A percentile compares a stretch with the other conserved stretches of the same genome.
Evolutionary conservation across 164 flowering plant species (phyloP).

Genomic region (Litsea cubeba): DNA sequence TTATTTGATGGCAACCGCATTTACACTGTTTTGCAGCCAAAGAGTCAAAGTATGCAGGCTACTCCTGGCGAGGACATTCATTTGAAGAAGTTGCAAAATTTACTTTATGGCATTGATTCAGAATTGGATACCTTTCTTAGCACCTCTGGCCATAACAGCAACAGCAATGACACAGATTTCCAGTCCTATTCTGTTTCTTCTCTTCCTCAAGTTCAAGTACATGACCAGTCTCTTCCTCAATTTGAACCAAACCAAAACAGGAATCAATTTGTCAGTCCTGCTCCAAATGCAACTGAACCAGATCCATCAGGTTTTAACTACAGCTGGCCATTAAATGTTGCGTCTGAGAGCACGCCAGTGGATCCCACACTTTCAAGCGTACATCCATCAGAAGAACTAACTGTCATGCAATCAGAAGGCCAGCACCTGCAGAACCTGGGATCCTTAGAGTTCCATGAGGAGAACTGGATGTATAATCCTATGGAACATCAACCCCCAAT

Average conservation of each 20-base stretch:
- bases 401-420: conserved; percentile 13
- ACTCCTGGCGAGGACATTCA: conserved; percentile 7
- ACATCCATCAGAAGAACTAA: conserved; percentile 11
- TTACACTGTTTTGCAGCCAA: conserved; percentile 9
- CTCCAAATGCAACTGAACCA: background rate
- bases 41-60: conserved; percentile 6
- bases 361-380: conserved; percentile 14
- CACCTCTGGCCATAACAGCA: conserved; percentile 8
- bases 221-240: conserved; percentile 15
- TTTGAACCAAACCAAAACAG: conserved; percentile 19
- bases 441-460: conserved; percentile 19
- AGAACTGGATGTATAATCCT: conserved; percentile 22
- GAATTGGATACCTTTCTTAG: conserved; percentile 10
- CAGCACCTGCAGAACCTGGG: conserved; percentile 12
- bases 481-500: conserved; percentile 23
- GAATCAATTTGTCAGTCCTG: conserved; percentile 9
- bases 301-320: conserved; percentile 10
- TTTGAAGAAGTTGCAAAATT: conserved; percentile 14
- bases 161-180: conserved; percentile 5
- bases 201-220: conserved; percentile 7
- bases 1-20: conserved; percentile 13
- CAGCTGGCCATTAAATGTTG: conserved; percentile 6
- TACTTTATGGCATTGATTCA: conserved; percentile 6
- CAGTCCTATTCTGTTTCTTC: background rate
- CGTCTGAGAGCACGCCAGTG: background rate